Evolutionary conservation across 176 grass and related monocot genomes (phyloP), one percentile per base, ranked within the genome.

Genomic region (Carex scoparia): DNA sequence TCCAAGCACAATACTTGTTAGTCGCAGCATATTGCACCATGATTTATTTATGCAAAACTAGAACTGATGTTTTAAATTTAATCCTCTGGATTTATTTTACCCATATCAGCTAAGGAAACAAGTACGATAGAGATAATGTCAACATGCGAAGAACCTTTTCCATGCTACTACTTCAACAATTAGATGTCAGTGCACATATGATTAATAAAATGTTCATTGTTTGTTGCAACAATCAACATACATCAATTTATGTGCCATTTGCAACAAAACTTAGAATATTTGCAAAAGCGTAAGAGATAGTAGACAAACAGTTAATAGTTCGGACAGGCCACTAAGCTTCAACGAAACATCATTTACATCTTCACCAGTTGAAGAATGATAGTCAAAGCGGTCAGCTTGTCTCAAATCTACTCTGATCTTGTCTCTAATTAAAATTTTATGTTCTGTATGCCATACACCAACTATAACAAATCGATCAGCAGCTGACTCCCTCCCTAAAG

Each of bases 271-370:
- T 5, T 40, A 6, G 38, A 40, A 40, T 40, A 40, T 6, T 40
- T 40, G 38, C 38, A 40, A 40, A 40, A 40, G 5, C 4, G 4
- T 40, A 84, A 53, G 61, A 70, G 23, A 83, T 27, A 86, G 57
- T 63, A 64, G 60, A 92, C 88, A 91, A 14, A 94, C 94, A 86
- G 63, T 85, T 69, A 97, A 83, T 57, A 13, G 84, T 1, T 64
- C 14, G 23, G 89, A 88, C 38, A 97, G 57, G 4, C 84, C 84
- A 16, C 4, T 57, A 74, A 94, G 55, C 83, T 88, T 89, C 11
- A 97, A 85, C 10, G 77, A 60, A 85, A 97, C 84, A 85, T 97
- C 94, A 77, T 88, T 71, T 15, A 87, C 33, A 61, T 85, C 84
- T 84, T 94, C 92, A 48, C 94, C 85, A 57, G 61, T 87, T 1